phyloP scores from a whole-genome alignment of 2,329 filamentous ascomycete genomes.

The Tolypocladium endophyticum region DNA sequence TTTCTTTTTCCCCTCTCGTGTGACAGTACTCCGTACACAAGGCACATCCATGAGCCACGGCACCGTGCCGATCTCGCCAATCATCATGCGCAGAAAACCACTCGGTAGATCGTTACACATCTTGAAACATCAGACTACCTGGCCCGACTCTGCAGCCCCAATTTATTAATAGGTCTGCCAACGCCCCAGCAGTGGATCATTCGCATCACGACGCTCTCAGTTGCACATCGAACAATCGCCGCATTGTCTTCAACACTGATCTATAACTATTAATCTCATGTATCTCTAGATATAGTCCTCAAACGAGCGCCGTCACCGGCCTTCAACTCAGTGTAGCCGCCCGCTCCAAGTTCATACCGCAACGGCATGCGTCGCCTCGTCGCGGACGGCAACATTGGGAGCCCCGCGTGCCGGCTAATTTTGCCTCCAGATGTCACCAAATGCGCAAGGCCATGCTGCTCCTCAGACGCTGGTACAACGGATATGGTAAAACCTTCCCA shows the following conservation, averaged over 20 bases:
- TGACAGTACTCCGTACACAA: background rate
- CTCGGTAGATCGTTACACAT: background rate
- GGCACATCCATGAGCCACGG: background rate
- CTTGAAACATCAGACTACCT: background rate
- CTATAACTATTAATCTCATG: background rate
- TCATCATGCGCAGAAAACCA: background rate
- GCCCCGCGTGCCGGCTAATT: background rate
- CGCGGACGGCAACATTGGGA: background rate
- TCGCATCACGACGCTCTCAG: background rate
- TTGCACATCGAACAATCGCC: background rate
- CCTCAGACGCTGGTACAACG: slow-evolving; percentile 2
- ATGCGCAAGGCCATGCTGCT: background rate
- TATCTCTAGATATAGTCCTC: background rate
- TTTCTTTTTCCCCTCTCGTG: background rate
- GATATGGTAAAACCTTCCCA: background rate
- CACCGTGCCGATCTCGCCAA: background rate
- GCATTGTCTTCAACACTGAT: background rate
- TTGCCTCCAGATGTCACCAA: background rate
- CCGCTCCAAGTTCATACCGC: background rate
- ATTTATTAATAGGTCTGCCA: too few species aligned
- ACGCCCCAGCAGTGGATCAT: background rate
- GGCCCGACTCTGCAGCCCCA: background rate
- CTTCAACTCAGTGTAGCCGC: background rate
- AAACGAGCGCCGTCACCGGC: background rate
- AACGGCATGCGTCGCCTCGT: background rate